A percentile compares a stretch with the other conserved stretches of the same genome.
Conservation (phyloP, 2,329 filamentous ascomycete genomes). For the Colletotrichum sp. region DNA sequence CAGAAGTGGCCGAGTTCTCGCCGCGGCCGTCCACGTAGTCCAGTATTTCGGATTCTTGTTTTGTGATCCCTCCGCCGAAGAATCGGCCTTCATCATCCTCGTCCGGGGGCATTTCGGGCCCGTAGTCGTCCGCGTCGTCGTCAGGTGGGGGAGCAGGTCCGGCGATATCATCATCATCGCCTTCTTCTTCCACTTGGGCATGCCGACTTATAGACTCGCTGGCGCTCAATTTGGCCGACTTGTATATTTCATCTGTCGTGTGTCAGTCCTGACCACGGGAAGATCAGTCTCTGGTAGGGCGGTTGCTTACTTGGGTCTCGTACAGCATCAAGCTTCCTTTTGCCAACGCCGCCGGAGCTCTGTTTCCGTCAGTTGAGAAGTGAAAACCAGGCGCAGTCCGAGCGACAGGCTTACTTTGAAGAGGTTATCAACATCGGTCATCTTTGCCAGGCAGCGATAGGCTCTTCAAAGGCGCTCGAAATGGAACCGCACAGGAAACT, state of each 20-base stretch:
- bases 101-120: constrained; percentile 46
- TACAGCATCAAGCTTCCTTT: constrained; percentile 67
- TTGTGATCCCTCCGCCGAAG: constrained; percentile 89
- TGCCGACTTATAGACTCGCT: constrained; percentile 50
- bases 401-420: constrained; percentile 52
- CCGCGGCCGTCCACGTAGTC: constrained; percentile 76
- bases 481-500: background rate
- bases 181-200: constrained; percentile 49
- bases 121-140: constrained; percentile 43
- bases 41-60: constrained; percentile 80
- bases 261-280: background rate
- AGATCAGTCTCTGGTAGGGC: background rate
- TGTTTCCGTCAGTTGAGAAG: constrained; percentile 27
- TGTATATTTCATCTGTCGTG: constrained; percentile 64
- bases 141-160: constrained; percentile 57
- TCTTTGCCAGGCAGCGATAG: constrained; percentile 28
- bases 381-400: background rate
- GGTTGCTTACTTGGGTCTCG: constrained; percentile 63
- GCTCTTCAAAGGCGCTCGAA: background rate
- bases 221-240: constrained; percentile 59
- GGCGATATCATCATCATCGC: constrained; percentile 47
- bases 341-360: constrained; percentile 55
- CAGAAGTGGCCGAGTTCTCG: constrained; percentile 50
- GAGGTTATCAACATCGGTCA: constrained; percentile 65
- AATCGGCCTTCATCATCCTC: constrained; percentile 96